phyloP scores from a whole-genome alignment of 1,284 basidiomycete species.

The Marasmius fiardii region DNA sequence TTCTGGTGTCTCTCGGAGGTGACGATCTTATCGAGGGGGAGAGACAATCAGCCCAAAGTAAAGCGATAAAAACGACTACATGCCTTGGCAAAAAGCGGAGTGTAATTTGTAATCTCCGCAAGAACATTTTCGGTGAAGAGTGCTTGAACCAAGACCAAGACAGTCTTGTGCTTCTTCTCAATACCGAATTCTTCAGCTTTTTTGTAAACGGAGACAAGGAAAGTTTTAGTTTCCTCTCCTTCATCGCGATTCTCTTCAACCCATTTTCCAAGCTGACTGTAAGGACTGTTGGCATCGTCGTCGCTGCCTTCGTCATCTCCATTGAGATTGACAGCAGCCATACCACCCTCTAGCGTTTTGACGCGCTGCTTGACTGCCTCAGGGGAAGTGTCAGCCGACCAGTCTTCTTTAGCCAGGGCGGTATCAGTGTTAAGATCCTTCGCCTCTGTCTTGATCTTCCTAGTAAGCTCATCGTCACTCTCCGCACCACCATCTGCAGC shows the following conservation, averaged over 20 bases:
- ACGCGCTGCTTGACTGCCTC: constrained; percentile 88
- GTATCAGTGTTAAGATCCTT: constrained; percentile 68
- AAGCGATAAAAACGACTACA: constrained; percentile 16
- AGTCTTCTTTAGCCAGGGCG: constrained; percentile 68
- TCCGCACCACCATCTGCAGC: constrained; percentile 45
- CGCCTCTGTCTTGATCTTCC: constrained; percentile 84
- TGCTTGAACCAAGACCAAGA: constrained; percentile 84
- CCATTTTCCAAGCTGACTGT: constrained; percentile 84
- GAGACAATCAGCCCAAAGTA: constrained; percentile 5
- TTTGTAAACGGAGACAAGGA: constrained; percentile 73
- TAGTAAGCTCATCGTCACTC: constrained; percentile 80
- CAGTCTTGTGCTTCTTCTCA: constrained; percentile 93
- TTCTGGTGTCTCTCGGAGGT: constrained; percentile 95
- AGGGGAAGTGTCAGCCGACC: constrained; percentile 90
- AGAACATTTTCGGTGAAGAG: constrained; percentile 82
- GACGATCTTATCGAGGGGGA: constrained; percentile 54
- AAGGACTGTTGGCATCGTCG: constrained; percentile 85
- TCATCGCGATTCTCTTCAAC: constrained; percentile 73
- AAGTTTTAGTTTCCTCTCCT: constrained; percentile 40
- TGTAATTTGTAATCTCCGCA: constrained; percentile 72
- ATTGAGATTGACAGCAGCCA: constrained; percentile 52
- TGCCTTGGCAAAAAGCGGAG: constrained; percentile 81
- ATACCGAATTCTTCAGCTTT: constrained; percentile 92
- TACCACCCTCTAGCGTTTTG: constrained; percentile 68
- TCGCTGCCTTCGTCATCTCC: constrained; percentile 83